Conservation (phyloP, 2,329 filamentous ascomycete species). For the Trichoderma sp. region DNA sequence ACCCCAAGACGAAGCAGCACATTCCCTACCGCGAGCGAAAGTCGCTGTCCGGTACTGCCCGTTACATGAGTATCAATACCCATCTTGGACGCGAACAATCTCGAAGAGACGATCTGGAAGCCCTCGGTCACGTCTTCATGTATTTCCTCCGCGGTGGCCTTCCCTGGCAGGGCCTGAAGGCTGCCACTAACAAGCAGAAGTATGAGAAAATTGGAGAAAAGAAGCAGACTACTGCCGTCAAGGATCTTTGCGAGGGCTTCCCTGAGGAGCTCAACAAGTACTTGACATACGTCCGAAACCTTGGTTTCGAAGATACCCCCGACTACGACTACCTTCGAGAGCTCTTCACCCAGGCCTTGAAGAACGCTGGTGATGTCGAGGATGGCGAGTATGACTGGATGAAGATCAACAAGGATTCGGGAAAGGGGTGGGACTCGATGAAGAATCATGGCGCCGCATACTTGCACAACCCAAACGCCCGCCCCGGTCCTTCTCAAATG, state of each 20-base stretch:
- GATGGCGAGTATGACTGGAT: slow-evolving; percentile 99
- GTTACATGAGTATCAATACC: slow-evolving; percentile 99
- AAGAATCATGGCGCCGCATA: slow-evolving; percentile 67
- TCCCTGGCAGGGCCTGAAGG: slow-evolving; percentile 74
- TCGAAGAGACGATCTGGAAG: slow-evolving; percentile 92
- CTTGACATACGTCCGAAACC: slow-evolving; percentile 92
- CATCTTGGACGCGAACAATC: slow-evolving; percentile 96
- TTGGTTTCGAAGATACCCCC: slow-evolving; percentile 96
- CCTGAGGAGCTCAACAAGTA: slow-evolving; percentile 98
- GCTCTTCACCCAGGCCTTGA: slow-evolving; percentile 92
- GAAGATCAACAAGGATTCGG: slow-evolving; percentile 82
- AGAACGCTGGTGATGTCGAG: slow-evolving; percentile 91
- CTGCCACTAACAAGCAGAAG: slow-evolving; percentile 87
- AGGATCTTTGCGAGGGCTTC: slow-evolving; percentile 95
- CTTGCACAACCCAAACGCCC: slow-evolving; percentile 75
- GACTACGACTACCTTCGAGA: slow-evolving; percentile 98
- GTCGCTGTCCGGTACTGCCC: slow-evolving; percentile 91
- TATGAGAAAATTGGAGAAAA: slow-evolving; percentile 99
- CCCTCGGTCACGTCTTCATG: slow-evolving; percentile 75
- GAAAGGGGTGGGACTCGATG: slow-evolving; percentile 81
- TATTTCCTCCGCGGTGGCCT: slow-evolving; percentile 73
- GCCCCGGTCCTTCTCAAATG: slow-evolving; percentile 81
- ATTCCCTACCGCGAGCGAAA: slow-evolving; percentile 97
- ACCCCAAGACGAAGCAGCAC: slow-evolving; percentile 98
- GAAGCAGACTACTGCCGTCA: slow-evolving; percentile 97